Percentiles rank a stretch among this genome's conserved stretches.
These are phyloP conservation scores for Prunus campanulata DNA, from an alignment of 306 rosid genomes.

Conservation along the genomic window DNA sequence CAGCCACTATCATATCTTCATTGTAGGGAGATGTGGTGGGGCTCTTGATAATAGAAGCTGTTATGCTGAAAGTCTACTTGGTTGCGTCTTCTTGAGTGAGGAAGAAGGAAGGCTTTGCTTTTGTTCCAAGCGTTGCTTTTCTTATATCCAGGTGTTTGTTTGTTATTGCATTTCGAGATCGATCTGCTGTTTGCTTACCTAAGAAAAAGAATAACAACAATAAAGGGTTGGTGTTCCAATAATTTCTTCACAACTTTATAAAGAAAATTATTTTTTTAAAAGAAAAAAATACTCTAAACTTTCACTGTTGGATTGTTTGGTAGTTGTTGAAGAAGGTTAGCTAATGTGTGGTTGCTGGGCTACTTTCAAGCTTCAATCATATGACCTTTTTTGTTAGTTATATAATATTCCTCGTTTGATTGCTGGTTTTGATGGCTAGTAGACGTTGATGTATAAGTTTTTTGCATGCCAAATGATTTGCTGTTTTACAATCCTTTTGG, in stretches of 20 bases:
- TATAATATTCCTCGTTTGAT: not conserved
- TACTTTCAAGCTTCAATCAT: slow-evolving; percentile 33
- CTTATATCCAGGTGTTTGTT: slow-evolving; percentile 11
- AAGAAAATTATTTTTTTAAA: not conserved
- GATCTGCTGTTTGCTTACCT: slow-evolving; percentile 3
- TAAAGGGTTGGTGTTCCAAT: slow-evolving; percentile 21
- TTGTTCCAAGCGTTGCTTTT: slow-evolving; percentile 46
- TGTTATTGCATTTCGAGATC: slow-evolving; percentile 18
- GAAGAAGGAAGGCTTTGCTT: slow-evolving; percentile 73
- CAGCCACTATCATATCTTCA: slow-evolving; percentile 33
- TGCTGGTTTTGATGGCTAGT: not conserved
- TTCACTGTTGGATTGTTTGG: slow-evolving; percentile 34
- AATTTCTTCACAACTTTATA: not conserved
- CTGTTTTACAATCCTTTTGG: too few relatives aligned
- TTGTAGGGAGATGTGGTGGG: slow-evolving; percentile 17
- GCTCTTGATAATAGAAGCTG: slow-evolving; percentile 27
- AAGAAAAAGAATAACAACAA: slow-evolving; percentile 2
- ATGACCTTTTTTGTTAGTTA: slow-evolving; percentile 6
- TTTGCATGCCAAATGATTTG: not conserved
- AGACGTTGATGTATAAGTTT: not conserved
- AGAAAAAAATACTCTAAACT: not conserved
- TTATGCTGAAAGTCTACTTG: slow-evolving; percentile 24
- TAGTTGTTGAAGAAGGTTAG: slow-evolving; percentile 48
- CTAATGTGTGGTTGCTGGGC: slow-evolving; percentile 35
- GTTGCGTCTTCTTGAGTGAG: slow-evolving; percentile 47